Conservation (phyloP, 208 protist genomes). For the Leishmania mexicana region DNA sequence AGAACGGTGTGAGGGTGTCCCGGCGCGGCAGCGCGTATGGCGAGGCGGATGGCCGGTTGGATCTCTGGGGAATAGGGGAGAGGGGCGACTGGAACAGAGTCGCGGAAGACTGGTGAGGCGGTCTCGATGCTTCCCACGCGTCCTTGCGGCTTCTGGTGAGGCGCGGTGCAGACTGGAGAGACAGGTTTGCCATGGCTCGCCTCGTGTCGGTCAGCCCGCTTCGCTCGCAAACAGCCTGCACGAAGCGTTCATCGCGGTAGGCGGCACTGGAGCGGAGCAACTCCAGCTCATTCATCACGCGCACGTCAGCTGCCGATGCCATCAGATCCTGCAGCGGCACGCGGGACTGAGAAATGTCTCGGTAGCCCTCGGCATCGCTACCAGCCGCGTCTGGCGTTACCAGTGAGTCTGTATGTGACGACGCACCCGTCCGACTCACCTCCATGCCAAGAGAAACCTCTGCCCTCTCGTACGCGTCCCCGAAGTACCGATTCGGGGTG, state of each 20-base stretch:
- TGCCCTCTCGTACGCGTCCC: not conserved
- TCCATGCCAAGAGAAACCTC: not conserved
- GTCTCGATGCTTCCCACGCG: not conserved
- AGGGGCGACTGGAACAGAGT: constrained; percentile 9
- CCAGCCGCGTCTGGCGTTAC: not conserved
- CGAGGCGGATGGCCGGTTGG: constrained; percentile 15
- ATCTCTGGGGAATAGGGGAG: constrained; percentile 24
- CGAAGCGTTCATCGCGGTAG: constrained; percentile 40
- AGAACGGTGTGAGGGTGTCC: not conserved
- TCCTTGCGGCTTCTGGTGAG: constrained; percentile 2
- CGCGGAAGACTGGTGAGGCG: not conserved
- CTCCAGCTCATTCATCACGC: constrained; percentile 72
- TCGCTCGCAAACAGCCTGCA: constrained; percentile 26
- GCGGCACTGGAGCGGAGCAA: constrained; percentile 53
- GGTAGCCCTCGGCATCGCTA: not conserved
- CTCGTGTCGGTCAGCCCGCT: constrained; percentile 13
- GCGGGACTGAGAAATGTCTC: constrained; percentile 13
- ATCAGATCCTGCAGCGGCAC: constrained; percentile 38
- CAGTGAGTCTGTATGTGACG: not conserved
- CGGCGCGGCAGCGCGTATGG: constrained; percentile 18
- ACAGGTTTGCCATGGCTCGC: constrained; percentile 35
- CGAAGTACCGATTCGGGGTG: constrained; percentile 24
- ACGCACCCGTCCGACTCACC: not conserved
- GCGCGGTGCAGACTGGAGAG: constrained; percentile 31
- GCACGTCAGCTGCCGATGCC: constrained; percentile 56